These are phyloP conservation scores for Ophiostoma australiae DNA, from an alignment of 2,329 filamentous ascomycete species.

Conservation along the genomic window DNA sequence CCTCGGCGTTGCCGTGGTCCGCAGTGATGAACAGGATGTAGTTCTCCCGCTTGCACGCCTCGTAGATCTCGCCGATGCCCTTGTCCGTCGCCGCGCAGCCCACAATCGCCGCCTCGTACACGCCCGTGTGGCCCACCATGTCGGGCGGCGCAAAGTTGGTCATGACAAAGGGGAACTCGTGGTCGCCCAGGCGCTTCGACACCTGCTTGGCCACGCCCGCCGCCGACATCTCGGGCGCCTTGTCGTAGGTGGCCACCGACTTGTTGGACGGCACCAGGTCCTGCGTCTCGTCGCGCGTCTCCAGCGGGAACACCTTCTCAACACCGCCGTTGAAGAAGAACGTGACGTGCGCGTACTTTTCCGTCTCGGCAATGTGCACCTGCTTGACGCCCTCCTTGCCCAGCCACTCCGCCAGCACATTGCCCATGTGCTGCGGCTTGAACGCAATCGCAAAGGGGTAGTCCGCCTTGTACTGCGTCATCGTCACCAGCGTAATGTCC, in stretches of 20 bases:
- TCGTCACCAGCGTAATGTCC: constrained; percentile 77
- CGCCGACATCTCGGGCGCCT: constrained; percentile 93
- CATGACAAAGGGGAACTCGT: constrained; percentile 95
- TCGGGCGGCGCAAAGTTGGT: constrained; percentile 99
- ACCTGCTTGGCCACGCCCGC: constrained; percentile 86
- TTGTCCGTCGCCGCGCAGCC: constrained; percentile 83
- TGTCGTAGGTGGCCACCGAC: constrained; percentile 86
- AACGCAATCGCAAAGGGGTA: constrained; percentile 92
- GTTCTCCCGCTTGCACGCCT: constrained; percentile 86
- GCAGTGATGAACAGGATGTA: constrained; percentile 94
- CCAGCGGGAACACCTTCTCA: constrained; percentile 90
- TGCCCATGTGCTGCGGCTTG: constrained; percentile 90
- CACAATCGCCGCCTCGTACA: constrained; percentile 88
- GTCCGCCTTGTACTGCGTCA: constrained; percentile 97
- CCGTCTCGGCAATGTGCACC: constrained; percentile 95
- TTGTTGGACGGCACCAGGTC: constrained; percentile 83
- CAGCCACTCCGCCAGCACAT: constrained; percentile 97
- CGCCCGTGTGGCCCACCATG: constrained; percentile 98
- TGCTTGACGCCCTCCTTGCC: constrained; percentile 85
- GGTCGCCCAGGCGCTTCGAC: constrained; percentile 75
- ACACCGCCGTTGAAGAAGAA: constrained; percentile 99
- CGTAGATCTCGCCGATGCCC: constrained; percentile 87
- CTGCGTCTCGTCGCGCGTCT: constrained; percentile 78
- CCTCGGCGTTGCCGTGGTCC: constrained; percentile 97
- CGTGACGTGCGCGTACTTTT: constrained; percentile 98